phyloP scores from a whole-genome alignment of 768 basidiomycete species.

The Tylopilus sp. region DNA sequence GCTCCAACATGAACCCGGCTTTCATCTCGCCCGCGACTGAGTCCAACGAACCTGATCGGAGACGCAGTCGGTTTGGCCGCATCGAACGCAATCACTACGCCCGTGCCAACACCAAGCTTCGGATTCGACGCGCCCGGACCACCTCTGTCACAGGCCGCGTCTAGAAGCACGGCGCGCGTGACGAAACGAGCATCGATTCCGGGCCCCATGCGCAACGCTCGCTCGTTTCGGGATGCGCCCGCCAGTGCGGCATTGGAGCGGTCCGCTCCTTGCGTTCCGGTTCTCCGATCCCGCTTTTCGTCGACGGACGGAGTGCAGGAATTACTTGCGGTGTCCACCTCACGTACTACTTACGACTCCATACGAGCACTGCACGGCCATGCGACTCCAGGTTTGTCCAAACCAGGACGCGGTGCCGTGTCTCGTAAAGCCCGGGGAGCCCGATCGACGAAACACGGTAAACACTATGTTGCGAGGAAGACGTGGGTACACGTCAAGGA shows the following conservation, averaged over 20 bases:
- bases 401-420: too few species aligned
- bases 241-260: slow-evolving; percentile 10
- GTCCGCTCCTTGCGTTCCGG: slow-evolving; percentile 2
- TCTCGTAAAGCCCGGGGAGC: too few species aligned
- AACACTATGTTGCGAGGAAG: too few species aligned
- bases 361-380: not conserved
- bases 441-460: too few species aligned
- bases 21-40: too few species aligned
- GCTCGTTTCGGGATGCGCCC: not conserved
- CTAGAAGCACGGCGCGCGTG: not conserved
- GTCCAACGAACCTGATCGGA: too few species aligned
- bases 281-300: slow-evolving; percentile 7
- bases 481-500: not conserved
- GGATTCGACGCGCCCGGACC: not conserved
- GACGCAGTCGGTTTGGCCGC: not conserved
- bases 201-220: not conserved
- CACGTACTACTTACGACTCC: too few species aligned
- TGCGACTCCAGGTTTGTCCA: not conserved
- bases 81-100: too few species aligned
- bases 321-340: not conserved
- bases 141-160: not conserved
- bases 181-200: not conserved
- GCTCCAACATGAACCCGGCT: not conserved
- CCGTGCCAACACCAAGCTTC: not conserved
- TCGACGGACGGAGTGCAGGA: slow-evolving; percentile 7